These are phyloP conservation scores for Podila horticola DNA, from an alignment of 192 early-diverging fungal genomes.

Conservation along the genomic window DNA sequence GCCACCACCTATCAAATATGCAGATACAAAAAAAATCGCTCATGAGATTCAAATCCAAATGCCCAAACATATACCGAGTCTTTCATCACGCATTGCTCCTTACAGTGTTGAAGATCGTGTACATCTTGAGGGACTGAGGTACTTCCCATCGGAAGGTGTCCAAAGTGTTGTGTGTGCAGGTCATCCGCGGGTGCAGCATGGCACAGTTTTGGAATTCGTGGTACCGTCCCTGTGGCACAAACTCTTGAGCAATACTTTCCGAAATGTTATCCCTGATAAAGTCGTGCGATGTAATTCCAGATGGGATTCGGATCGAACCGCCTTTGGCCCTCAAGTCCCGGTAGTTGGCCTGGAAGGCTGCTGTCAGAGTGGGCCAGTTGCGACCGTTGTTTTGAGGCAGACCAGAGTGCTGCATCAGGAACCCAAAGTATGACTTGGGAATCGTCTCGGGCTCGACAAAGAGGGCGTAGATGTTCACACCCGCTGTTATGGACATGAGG, in stretches of 20 bases:
- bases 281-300: conserved; percentile 54
- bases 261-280: conserved; percentile 52
- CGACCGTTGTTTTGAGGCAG: conserved; percentile 22
- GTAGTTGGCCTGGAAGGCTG: conserved; percentile 9
- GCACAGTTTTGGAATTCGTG: conserved; percentile 64
- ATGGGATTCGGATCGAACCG: conserved; percentile 43
- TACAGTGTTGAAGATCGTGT: conserved; percentile 65
- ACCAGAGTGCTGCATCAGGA: conserved; percentile 53
- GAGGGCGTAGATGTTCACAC: conserved; percentile 56
- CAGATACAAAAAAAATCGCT: too few relatives aligned
- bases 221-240: conserved; percentile 32
- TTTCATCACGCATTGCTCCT: not conserved
- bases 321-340: conserved; percentile 15
- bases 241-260: conserved; percentile 52
- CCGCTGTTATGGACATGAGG: conserved; percentile 53
- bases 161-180: conserved; percentile 53
- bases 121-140: conserved; percentile 60
- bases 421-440: conserved; percentile 59
- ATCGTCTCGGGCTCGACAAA: conserved; percentile 61
- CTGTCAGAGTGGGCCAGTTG: conserved; percentile 34
- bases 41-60: too few relatives aligned
- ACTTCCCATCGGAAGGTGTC: conserved; percentile 49
- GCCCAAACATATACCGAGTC: too few relatives aligned
- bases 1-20: conserved; percentile 46
- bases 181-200: conserved; percentile 62